Percentiles rank a stretch among this genome's conserved stretches.
Evolutionary conservation across 164 flowering plant genomes (phyloP).

Genomic region (Nymphaea colorata): DNA sequence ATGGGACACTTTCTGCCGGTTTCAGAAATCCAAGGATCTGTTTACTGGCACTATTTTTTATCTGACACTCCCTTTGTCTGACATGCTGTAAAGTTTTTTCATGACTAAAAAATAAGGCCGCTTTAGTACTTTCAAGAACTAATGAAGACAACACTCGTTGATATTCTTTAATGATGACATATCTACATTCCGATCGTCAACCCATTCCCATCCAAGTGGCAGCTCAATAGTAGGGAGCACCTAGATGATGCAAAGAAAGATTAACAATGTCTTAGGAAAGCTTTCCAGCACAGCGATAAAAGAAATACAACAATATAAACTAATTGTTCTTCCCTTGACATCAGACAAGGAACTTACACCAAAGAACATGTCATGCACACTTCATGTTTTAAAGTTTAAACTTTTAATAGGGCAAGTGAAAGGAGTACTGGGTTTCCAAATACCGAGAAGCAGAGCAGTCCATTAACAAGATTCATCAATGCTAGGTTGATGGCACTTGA

Average conservation of each 20-base stretch:
- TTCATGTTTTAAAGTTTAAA: too few relatives aligned
- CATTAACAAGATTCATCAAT: too few relatives aligned
- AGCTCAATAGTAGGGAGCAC: constrained; percentile 25
- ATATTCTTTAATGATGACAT: constrained; percentile 28
- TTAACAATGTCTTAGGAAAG: background rate
- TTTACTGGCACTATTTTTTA: constrained; percentile 26
- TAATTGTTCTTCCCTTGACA: too few relatives aligned
- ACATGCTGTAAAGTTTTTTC: constrained; percentile 36
- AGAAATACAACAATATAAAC: too few relatives aligned
- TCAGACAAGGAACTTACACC: too few relatives aligned
- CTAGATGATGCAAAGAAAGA: constrained; percentile 11
- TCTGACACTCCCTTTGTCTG: constrained; percentile 81
- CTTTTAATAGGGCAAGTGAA: too few relatives aligned
- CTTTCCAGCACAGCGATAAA: too few relatives aligned
- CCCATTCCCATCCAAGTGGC: constrained; percentile 72
- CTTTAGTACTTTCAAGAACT: constrained; percentile 35
- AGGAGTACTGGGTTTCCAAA: too few relatives aligned
- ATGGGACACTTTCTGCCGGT: constrained; percentile 64
- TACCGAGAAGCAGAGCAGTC: too few relatives aligned
- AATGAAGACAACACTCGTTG: constrained; percentile 88
- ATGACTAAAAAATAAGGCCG: constrained; percentile 59
- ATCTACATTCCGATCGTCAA: constrained; percentile 78
- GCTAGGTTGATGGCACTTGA: too few relatives aligned
- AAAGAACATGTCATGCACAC: too few relatives aligned
- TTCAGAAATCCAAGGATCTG: constrained; percentile 52